These are phyloP conservation scores for Xylaria palmicola DNA, from an alignment of 495 filamentous ascomycete genomes.

Conservation along the genomic window DNA sequence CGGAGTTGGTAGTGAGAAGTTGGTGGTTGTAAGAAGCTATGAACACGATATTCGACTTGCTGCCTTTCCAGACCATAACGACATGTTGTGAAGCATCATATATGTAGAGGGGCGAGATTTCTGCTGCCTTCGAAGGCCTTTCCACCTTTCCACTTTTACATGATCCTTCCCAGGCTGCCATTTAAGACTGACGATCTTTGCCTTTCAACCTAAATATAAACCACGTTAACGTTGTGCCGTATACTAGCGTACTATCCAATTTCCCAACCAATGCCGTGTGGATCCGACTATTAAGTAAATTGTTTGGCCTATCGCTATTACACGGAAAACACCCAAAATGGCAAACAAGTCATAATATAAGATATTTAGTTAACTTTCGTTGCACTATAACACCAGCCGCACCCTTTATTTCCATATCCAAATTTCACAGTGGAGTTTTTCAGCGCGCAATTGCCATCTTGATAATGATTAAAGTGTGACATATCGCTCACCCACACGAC, in stretches of 20 bases:
- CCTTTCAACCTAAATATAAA: background rate
- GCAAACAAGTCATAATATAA: too few relatives aligned
- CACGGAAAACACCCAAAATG: too few relatives aligned
- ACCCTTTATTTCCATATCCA: too few relatives aligned
- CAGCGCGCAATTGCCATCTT: background rate
- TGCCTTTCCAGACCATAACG: constrained; percentile 1
- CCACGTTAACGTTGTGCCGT: background rate
- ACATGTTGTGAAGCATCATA: constrained; percentile 1
- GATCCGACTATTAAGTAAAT: background rate
- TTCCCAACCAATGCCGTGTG: background rate
- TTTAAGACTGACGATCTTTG: constrained; percentile 9
- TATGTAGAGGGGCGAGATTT: constrained; percentile 2
- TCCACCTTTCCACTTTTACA: background rate
- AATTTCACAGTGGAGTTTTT: background rate
- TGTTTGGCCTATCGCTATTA: too few relatives aligned
- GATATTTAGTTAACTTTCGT: too few relatives aligned
- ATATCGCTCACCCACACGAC: background rate
- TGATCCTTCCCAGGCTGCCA: constrained; percentile 12
- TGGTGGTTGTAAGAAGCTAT: constrained; percentile 6
- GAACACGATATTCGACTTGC: constrained; percentile 4
- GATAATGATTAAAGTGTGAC: background rate
- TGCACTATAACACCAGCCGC: too few relatives aligned
- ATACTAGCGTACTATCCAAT: constrained; percentile 1
- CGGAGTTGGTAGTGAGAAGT: background rate
- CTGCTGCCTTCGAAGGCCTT: background rate